phyloP scores from a whole-genome alignment of 768 basidiomycete genomes.

The Lentinula detonsa region DNA sequence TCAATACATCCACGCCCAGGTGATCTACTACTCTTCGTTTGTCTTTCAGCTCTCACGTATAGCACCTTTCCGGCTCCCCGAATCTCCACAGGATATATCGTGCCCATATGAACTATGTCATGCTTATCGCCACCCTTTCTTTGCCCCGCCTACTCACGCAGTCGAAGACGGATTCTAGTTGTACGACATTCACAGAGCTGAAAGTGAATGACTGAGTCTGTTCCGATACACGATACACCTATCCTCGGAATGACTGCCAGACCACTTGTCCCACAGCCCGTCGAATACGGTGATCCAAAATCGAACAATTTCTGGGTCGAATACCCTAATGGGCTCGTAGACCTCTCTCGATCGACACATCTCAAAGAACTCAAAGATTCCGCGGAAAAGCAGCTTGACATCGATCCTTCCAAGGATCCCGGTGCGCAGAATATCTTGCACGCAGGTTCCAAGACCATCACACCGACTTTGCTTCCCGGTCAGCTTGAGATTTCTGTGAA shows the following conservation, averaged over 20 bases:
- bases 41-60: background rate
- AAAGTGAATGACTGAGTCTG: background rate
- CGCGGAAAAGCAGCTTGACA: background rate
- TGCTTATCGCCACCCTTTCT: background rate
- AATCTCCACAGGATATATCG: background rate
- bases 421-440: background rate
- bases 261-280: slow-evolving; percentile 36
- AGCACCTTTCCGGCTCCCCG: background rate
- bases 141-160: background rate
- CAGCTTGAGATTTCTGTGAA: slow-evolving; percentile 54
- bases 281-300: slow-evolving; percentile 47
- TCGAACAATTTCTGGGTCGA: slow-evolving; percentile 57
- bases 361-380: slow-evolving; percentile 13
- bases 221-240: slow-evolving; percentile 29
- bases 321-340: slow-evolving; percentile 58
- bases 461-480: slow-evolving; percentile 23
- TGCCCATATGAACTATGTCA: background rate
- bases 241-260: slow-evolving; percentile 40
- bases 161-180: too few species aligned
- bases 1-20: background rate
- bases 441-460: slow-evolving; percentile 9
- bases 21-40: background rate
- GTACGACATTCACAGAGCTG: too few species aligned
- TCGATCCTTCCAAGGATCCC: slow-evolving; percentile 7
- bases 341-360: slow-evolving; percentile 47